phyloP scores from a whole-genome alignment of 805 yeast genomes.

The Candida bentonensis region DNA sequence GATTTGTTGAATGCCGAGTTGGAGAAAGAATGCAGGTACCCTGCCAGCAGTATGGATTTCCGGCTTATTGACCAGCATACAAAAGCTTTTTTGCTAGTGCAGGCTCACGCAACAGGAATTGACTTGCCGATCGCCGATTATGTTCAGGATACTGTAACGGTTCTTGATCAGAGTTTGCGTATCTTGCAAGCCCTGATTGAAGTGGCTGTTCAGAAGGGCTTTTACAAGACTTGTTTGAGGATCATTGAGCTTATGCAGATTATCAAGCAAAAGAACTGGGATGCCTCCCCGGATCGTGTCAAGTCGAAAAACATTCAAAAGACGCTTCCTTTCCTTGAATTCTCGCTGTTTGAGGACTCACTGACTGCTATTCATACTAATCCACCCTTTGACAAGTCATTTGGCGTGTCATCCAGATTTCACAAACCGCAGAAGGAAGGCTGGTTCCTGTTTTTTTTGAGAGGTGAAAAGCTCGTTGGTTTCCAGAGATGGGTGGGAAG shows the following conservation, averaged over 20 bases:
- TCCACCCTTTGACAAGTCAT: slow-evolving; percentile 1
- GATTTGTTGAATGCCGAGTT: slow-evolving; percentile 74
- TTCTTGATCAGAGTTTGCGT: slow-evolving; percentile 87
- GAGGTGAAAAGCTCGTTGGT: slow-evolving; percentile 33
- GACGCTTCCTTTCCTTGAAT: background rate
- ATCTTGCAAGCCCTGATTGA: slow-evolving; percentile 87
- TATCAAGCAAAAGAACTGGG: slow-evolving; percentile 81
- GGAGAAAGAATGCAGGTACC: slow-evolving; percentile 52
- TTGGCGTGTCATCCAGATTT: slow-evolving; percentile 24
- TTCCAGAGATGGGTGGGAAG: slow-evolving; percentile 4
- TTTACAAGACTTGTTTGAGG: slow-evolving; percentile 42
- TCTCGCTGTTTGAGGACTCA: background rate
- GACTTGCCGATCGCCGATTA: slow-evolving; percentile 93
- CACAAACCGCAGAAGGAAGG: slow-evolving; percentile 88
- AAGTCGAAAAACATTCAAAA: background rate
- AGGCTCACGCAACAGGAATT: slow-evolving; percentile 54
- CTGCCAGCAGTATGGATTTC: slow-evolving; percentile 24
- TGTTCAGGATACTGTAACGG: slow-evolving; percentile 83
- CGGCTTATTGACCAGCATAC: slow-evolving; percentile 82
- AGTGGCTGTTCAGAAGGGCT: slow-evolving; percentile 75
- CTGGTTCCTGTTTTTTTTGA: slow-evolving; percentile 65
- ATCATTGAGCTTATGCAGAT: slow-evolving; percentile 67
- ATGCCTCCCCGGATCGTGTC: slow-evolving; percentile 41
- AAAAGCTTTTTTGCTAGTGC: slow-evolving; percentile 56
- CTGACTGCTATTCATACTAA: background rate